Base-by-base conservation (phyloP, 2,329 filamentous ascomycete genomes). In the Aureobasidium melanogenum region DNA sequence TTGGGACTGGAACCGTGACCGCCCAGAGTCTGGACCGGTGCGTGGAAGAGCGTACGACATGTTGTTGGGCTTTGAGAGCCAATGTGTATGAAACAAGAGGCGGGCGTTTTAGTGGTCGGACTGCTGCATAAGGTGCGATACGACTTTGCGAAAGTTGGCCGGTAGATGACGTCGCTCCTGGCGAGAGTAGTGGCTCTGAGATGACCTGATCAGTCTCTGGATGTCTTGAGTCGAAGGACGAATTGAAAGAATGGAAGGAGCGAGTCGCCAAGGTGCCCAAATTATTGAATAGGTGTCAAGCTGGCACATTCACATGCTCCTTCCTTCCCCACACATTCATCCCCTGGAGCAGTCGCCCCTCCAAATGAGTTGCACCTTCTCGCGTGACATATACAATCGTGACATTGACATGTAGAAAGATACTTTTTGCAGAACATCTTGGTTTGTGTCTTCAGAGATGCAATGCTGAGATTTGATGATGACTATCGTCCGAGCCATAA, bases 31-130 rank as follows among this genome's bases (percentile, higher is more conserved):
- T 5, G 48, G 47, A 6, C 44, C 44, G 19, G 46, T 50, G 28
- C 44, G 36, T 43, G 55, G 55, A 14, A 60, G 47, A 10, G 47
- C 55, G 22, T 60, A 57, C 4, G 55, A 60, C 62, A 63, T 63
- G 30, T 26, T 38, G 46, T 12, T 39, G 32, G 38, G 15, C 17
- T 32, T 5, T 28, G n/a, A n/a, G 46, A 32, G 46, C 28, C 14
- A 32, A 12, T 17, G 12, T 17, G 32, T 10, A 5, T 8, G 26
- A 10, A 5, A n/a, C 17, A 24, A 39, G 17, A 22, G 9, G 26
- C 22, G 22, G 17, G 19, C 22, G 22, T 24, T 39, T 38, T 28
- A 62, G 30, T 24, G 7, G 22, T 38, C 39, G 52, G 54, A 15
- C 28, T 36, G 47, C 52, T 54, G 55, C 52, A 59, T 58, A 62